Conservation (phyloP, 2,329 filamentous ascomycete genomes). For the Neopestalotiopsis sp. region DNA sequence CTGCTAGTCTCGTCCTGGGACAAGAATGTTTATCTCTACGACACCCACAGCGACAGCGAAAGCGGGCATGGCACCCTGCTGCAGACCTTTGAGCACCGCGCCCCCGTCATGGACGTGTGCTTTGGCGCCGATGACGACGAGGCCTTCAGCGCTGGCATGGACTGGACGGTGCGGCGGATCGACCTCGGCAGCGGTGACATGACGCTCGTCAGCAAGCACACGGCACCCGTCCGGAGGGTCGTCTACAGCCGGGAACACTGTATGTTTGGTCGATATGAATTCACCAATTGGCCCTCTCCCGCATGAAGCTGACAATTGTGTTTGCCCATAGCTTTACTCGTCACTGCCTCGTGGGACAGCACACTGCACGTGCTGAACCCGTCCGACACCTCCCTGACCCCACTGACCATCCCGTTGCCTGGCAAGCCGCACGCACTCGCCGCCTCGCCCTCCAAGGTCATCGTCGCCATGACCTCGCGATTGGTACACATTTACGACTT, state of each 20-base stretch:
- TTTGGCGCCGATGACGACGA: constrained; percentile 84
- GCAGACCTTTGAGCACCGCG: constrained; percentile 78
- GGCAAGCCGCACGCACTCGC: constrained; percentile 91
- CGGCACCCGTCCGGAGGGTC: constrained; percentile 80
- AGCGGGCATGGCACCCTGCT: constrained; percentile 66
- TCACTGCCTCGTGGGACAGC: constrained; percentile 93
- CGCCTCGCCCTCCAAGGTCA: constrained; percentile 77
- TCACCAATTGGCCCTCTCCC: neutral
- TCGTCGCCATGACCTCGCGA: constrained; percentile 94
- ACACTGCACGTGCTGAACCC: constrained; percentile 86
- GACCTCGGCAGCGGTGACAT: constrained; percentile 76
- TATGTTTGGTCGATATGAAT: constrained; percentile 39
- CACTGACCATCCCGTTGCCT: constrained; percentile 74
- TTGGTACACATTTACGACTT: constrained; percentile 96
- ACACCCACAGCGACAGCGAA: constrained; percentile 54
- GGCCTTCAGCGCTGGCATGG: constrained; percentile 85
- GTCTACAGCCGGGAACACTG: constrained; percentile 79
- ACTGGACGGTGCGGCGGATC: constrained; percentile 81
- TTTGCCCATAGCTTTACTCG: constrained; percentile 64
- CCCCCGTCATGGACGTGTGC: constrained; percentile 89
- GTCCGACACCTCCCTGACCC: constrained; percentile 53
- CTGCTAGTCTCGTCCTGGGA: constrained; percentile 97
- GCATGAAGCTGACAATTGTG: neutral
- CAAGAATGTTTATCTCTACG: constrained; percentile 88
- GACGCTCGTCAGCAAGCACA: constrained; percentile 78